Percentiles rank a stretch among this genome's conserved stretches.
These are phyloP conservation scores for Botrytis sinoallii DNA, from an alignment of 2,329 filamentous ascomycete genomes.

Conservation along the genomic window DNA sequence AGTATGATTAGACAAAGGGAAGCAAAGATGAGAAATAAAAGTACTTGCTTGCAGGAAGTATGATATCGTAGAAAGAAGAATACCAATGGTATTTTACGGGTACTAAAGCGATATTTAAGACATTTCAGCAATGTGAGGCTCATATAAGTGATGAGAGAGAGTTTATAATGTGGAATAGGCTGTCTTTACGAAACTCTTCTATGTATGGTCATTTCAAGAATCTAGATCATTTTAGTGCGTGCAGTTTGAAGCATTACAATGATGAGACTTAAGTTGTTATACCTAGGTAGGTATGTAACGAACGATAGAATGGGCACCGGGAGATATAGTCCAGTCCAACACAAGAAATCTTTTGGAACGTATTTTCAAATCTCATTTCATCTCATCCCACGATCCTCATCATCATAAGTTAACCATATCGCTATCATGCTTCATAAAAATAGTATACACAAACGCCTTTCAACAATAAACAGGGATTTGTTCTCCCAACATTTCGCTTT, in stretches of 20 bases:
- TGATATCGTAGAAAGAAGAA: not conserved
- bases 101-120: not conserved
- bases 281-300: not conserved
- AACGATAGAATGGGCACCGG: not conserved
- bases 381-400: not conserved
- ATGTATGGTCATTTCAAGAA: not conserved
- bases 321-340: not conserved
- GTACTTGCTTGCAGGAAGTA: not conserved
- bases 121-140: not conserved
- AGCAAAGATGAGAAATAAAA: not conserved
- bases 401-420: not conserved
- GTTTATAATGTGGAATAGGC: accelerated
- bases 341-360: not conserved
- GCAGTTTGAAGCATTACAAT: not conserved
- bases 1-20: not conserved
- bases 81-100: not conserved
- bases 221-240: not conserved
- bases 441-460: not conserved
- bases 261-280: not conserved
- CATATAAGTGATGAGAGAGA: not conserved
- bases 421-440: not conserved
- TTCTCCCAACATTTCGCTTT: too few relatives aligned
- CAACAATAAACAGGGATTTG: not conserved
- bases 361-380: not conserved
- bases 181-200: not conserved